Conservation (phyloP, 1,284 basidiomycete species). For the Hymenochaete sp. region DNA sequence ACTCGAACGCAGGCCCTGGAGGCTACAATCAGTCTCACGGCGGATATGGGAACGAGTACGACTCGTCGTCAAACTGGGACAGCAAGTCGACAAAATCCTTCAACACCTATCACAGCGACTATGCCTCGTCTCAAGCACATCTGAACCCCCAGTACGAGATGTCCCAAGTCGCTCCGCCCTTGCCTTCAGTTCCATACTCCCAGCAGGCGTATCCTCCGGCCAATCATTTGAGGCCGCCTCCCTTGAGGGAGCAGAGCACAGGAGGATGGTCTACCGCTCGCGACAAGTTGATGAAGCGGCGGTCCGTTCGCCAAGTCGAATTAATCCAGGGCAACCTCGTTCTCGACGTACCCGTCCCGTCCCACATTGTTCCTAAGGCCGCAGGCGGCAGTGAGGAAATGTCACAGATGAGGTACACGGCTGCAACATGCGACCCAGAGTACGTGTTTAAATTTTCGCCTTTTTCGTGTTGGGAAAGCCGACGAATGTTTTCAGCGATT, state of each 20-base stretch:
- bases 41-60: slow-evolving; percentile 20
- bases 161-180: slow-evolving; percentile 45
- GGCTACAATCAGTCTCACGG: slow-evolving; percentile 18
- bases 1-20: slow-evolving; percentile 20
- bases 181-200: slow-evolving; percentile 42
- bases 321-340: slow-evolving; percentile 79
- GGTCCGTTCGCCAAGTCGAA: slow-evolving; percentile 73
- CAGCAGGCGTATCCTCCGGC: slow-evolving; percentile 53
- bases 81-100: slow-evolving; percentile 51
- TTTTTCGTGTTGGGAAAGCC: background rate
- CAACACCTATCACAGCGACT: slow-evolving; percentile 42
- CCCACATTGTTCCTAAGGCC: slow-evolving; percentile 63
- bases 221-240: slow-evolving; percentile 34
- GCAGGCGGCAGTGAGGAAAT: slow-evolving; percentile 65
- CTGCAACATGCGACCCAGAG: slow-evolving; percentile 92
- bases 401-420: slow-evolving; percentile 83
- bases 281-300: slow-evolving; percentile 70
- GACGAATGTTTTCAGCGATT: slow-evolving; percentile 35
- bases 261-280: slow-evolving; percentile 60
- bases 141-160: slow-evolving; percentile 54
- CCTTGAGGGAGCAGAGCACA: slow-evolving; percentile 37
- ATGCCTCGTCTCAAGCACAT: slow-evolving; percentile 61
- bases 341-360: slow-evolving; percentile 73
- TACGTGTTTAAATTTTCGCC: background rate
- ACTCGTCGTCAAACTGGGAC: slow-evolving; percentile 45